A percentile compares a stretch with the other conserved stretches of the same genome.
phyloP scores from a whole-genome alignment of 768 basidiomycete species.

The Clitopilus hobsonii region DNA sequence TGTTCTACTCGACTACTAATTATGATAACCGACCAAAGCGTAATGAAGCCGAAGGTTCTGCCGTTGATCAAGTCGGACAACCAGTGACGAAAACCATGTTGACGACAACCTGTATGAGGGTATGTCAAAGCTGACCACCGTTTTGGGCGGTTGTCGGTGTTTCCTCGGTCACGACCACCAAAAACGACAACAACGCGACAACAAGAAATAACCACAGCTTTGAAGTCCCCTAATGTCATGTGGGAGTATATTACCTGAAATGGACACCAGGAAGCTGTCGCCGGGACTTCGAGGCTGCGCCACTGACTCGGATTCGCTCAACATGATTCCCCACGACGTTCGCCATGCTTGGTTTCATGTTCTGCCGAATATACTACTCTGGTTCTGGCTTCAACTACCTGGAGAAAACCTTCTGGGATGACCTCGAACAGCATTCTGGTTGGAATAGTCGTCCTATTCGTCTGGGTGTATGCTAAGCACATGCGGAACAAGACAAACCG shows the following conservation, averaged over 20 bases:
- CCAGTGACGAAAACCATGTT: neutral
- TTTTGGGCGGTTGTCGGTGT: neutral
- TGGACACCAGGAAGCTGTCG: too few relatives aligned
- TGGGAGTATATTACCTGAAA: neutral
- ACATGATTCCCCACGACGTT: too few relatives aligned
- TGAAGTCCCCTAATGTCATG: neutral
- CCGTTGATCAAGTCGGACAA: neutral
- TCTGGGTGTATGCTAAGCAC: too few relatives aligned
- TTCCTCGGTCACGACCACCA: neutral
- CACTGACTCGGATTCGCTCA: too few relatives aligned
- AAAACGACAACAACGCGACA: neutral
- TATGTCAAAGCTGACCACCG: neutral
- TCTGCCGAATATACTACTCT: too few relatives aligned
- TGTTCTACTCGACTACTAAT: neutral
- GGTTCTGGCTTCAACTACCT: too few relatives aligned
- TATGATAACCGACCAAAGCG: neutral
- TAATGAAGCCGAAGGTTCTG: neutral
- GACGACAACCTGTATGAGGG: neutral
- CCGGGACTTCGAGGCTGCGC: too few relatives aligned
- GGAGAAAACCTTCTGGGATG: too few relatives aligned
- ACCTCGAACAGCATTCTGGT: too few relatives aligned
- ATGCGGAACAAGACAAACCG: too few relatives aligned
- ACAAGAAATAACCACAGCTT: neutral
- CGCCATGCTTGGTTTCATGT: too few relatives aligned
- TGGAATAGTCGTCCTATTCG: too few relatives aligned